phyloP scores from a whole-genome alignment of 2,329 filamentous ascomycete species.

The Aspergillus caelatus region DNA sequence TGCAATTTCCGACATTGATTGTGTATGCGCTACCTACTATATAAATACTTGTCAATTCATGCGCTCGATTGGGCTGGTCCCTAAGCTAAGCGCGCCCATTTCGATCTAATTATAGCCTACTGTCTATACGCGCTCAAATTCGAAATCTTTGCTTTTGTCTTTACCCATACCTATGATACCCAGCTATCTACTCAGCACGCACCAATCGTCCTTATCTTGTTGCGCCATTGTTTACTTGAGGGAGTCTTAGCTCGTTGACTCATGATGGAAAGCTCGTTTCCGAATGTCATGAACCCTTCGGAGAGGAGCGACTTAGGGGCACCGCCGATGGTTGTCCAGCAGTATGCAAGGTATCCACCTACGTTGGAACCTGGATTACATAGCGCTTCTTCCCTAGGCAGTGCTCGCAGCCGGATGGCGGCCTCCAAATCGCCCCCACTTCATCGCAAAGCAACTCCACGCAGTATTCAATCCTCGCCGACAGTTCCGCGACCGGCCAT shows the following conservation, averaged over 20 bases:
- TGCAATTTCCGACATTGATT: constrained; percentile 11
- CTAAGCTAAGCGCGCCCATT: constrained; percentile 5
- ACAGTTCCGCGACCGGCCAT: constrained; percentile 33
- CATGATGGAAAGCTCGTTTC: constrained; percentile 37
- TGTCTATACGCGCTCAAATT: constrained; percentile 2
- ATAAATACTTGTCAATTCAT: constrained; percentile 13
- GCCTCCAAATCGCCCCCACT: constrained; percentile 40
- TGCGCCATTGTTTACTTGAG: background rate
- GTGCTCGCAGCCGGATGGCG: constrained; percentile 35
- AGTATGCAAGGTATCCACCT: constrained; percentile 43
- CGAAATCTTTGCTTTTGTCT: background rate
- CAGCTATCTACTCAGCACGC: background rate
- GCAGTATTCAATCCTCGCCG: constrained; percentile 44
- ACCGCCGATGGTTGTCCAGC: constrained; percentile 38
- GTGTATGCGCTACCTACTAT: constrained; percentile 3
- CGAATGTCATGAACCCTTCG: constrained; percentile 31
- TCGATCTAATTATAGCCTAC: constrained; percentile 4
- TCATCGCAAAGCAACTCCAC: constrained; percentile 41
- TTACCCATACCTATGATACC: background rate
- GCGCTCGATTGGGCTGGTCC: constrained; percentile 13
- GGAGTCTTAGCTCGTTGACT: constrained; percentile 5
- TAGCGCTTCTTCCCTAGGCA: constrained; percentile 41
- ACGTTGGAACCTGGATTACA: constrained; percentile 38
- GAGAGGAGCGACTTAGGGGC: constrained; percentile 29
- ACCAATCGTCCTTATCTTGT: background rate